Evolutionary conservation across 1,284 basidiomycete species (phyloP).

Genomic region (Ustilago curta): DNA sequence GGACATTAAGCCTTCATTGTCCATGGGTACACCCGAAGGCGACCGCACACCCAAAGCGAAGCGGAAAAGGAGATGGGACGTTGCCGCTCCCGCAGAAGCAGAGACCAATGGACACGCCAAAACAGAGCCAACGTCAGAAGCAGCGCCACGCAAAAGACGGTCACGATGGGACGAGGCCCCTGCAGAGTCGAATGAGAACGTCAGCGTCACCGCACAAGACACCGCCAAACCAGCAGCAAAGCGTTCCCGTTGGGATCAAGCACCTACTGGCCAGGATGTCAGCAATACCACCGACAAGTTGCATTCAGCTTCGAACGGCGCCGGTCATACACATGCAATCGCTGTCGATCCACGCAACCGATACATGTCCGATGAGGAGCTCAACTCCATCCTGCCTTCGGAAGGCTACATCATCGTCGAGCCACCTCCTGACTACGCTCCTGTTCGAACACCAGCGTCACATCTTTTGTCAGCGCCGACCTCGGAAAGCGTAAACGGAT

Average conservation of each 20-base stretch:
- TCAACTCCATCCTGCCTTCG: slow-evolving; percentile 87
- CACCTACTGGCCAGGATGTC: slow-evolving; percentile 71
- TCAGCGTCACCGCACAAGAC: slow-evolving; percentile 75
- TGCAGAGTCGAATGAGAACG: slow-evolving; percentile 69
- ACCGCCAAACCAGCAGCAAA: slow-evolving; percentile 71
- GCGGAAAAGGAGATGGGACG: slow-evolving; percentile 89
- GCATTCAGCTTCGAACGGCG: slow-evolving; percentile 15
- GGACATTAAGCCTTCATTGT: slow-evolving; percentile 30
- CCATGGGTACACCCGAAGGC: slow-evolving; percentile 19
- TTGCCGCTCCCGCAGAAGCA: slow-evolving; percentile 74
- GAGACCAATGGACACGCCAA: slow-evolving; percentile 19
- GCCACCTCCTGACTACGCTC: slow-evolving; percentile 92
- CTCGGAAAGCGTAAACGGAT: slow-evolving; percentile 78
- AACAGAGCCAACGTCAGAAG: slow-evolving; percentile 26
- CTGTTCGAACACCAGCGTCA: slow-evolving; percentile 79
- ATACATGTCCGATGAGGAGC: slow-evolving; percentile 93
- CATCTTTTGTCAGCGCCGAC: slow-evolving; percentile 76
- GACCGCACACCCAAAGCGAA: slow-evolving; percentile 75
- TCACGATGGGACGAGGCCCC: slow-evolving; percentile 91
- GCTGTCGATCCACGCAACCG: slow-evolving; percentile 86
- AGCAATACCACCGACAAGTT: slow-evolving; percentile 2
- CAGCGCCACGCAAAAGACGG: slow-evolving; percentile 84
- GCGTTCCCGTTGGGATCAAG: slow-evolving; percentile 96
- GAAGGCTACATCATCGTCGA: slow-evolving; percentile 91
- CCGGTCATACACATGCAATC: slow-evolving; percentile 2